Conservation (phyloP, 495 filamentous ascomycete species). For the Penicillium goetzii region DNA sequence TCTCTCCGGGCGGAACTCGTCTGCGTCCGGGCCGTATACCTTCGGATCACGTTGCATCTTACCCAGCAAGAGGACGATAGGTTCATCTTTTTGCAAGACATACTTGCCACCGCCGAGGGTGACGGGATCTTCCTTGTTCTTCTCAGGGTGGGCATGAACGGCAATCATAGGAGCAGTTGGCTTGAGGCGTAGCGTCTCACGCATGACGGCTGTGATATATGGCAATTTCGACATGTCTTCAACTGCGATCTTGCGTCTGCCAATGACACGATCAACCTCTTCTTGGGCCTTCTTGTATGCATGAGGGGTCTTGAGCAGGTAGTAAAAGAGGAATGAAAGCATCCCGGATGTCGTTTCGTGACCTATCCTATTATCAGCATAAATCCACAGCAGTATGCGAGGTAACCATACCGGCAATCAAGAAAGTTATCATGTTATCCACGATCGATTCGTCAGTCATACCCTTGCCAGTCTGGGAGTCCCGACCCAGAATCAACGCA, state of each 20-base stretch:
- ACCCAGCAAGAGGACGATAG: constrained; percentile 58
- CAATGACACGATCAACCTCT: constrained; percentile 70
- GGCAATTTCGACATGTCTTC: constrained; percentile 69
- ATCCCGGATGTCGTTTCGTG: constrained; percentile 74
- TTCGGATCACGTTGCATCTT: constrained; percentile 69
- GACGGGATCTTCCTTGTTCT: constrained; percentile 57
- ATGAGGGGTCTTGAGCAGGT: constrained; percentile 63
- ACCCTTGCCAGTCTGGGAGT: constrained; percentile 66
- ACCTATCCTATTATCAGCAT: constrained; percentile 42
- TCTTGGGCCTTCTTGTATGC: constrained; percentile 63
- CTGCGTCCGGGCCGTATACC: constrained; percentile 63
- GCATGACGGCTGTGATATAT: constrained; percentile 67
- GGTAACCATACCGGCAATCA: constrained; percentile 54
- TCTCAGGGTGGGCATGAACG: constrained; percentile 39
- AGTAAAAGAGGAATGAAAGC: constrained; percentile 58
- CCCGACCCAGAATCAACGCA: constrained; percentile 69
- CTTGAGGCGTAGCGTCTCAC: constrained; percentile 70
- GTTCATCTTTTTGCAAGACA: constrained; percentile 56
- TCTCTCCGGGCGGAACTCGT: constrained; percentile 66
- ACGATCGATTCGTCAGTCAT: constrained; percentile 64
- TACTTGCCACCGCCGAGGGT: constrained; percentile 64
- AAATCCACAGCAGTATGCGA: neutral
- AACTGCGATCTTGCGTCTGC: constrained; percentile 62
- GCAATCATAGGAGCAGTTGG: constrained; percentile 60
- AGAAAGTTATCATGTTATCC: constrained; percentile 73